Percentiles rank a stretch among this genome's conserved stretches.
phyloP scores from a whole-genome alignment of 169 alveolate species.

The Ichthyophthirius multifiliis region DNA sequence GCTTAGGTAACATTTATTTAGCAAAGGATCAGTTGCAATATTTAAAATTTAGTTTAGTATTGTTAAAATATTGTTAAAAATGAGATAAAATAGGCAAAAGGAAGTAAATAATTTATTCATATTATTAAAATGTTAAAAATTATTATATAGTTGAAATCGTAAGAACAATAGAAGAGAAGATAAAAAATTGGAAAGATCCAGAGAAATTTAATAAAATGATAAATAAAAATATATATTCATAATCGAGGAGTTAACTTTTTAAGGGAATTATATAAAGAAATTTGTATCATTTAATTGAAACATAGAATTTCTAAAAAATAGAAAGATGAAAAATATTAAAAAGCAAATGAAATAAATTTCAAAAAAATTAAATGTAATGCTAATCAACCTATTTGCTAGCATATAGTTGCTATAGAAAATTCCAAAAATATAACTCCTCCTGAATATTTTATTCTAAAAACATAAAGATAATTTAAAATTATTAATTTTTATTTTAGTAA shows the following conservation, averaged over 20 bases:
- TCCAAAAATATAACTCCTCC: constrained; percentile 1
- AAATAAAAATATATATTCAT: neutral
- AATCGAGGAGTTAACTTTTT: neutral
- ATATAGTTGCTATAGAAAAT: neutral
- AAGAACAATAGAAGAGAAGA: neutral
- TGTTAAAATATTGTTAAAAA: neutral
- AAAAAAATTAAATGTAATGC: constrained; percentile 5
- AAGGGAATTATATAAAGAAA: neutral
- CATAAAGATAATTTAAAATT: neutral
- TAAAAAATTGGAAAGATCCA: neutral
- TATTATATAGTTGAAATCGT: neutral
- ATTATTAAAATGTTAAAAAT: neutral
- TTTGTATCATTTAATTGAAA: neutral
- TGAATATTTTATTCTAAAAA: constrained; percentile 15
- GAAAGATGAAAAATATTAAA: neutral
- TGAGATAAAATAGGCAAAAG: neutral
- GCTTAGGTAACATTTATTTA: neutral
- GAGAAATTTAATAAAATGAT: neutral
- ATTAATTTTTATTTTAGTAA: neutral
- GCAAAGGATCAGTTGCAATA: neutral
- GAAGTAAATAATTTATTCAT: neutral
- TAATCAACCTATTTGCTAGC: constrained; percentile 10
- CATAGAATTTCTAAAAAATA: neutral
- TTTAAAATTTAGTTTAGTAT: neutral
- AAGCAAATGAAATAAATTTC: neutral